phyloP scores from a whole-genome alignment of 2,329 filamentous ascomycete genomes.

The Venturia nashicola region DNA sequence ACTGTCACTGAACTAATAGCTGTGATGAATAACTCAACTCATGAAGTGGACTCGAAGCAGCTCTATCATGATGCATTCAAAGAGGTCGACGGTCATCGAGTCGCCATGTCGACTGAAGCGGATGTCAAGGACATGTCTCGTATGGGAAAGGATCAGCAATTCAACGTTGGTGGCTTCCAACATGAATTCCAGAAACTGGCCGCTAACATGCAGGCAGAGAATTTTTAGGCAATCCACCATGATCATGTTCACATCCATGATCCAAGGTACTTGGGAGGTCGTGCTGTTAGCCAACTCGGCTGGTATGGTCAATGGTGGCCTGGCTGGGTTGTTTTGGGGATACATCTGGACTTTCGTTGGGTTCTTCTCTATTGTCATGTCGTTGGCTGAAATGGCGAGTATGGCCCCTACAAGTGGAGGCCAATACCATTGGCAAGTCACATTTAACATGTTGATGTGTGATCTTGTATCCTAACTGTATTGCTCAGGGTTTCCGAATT shows the following conservation, averaged over 20 bases:
- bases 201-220: not conserved
- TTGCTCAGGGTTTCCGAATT: conserved; percentile 18
- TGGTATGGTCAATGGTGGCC: conserved; percentile 22
- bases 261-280: conserved; percentile 9
- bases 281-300: not conserved
- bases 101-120: not conserved
- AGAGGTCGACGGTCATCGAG: not conserved
- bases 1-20: not conserved
- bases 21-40: not conserved
- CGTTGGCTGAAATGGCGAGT: conserved; percentile 23
- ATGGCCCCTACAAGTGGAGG: conserved; percentile 12
- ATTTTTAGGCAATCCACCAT: conserved; percentile 9
- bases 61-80: not conserved
- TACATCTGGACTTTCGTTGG: conserved; percentile 23
- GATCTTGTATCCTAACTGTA: not conserved
- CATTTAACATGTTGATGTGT: not conserved
- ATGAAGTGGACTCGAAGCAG: not conserved
- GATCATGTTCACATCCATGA: conserved; percentile 11
- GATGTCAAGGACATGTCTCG: conserved; percentile 12
- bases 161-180: conserved; percentile 1
- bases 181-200: not conserved
- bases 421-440: conserved; percentile 14
- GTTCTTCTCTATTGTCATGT: conserved; percentile 21
- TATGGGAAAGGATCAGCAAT: conserved; percentile 12
- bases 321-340: conserved; percentile 22